A percentile compares a stretch with the other conserved stretches of the same genome.
Evolutionary conservation across 1,284 basidiomycete species (phyloP).

Genomic region (Naganishia sp.): DNA sequence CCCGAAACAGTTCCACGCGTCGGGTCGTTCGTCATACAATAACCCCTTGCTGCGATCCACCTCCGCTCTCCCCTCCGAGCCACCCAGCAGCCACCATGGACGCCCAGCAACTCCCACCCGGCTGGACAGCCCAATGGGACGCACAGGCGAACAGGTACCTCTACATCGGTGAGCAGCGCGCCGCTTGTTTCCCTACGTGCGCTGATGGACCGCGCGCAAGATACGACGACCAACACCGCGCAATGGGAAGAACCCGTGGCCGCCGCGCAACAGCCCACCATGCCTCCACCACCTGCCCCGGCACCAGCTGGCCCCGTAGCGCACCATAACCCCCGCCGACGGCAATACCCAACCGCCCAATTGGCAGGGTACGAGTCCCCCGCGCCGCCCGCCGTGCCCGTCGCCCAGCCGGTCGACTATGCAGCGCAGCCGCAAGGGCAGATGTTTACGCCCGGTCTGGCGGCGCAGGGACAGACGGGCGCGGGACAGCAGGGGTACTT

Average conservation of each 20-base stretch:
- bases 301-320: slow-evolving; percentile 50
- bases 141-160: slow-evolving; percentile 74
- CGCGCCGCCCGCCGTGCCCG: slow-evolving; percentile 25
- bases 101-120: slow-evolving; percentile 68
- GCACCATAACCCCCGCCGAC: slow-evolving; percentile 64
- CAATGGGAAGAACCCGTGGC: slow-evolving; percentile 66
- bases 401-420: slow-evolving; percentile 48
- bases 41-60: too few relatives aligned
- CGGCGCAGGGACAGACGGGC: slow-evolving; percentile 58
- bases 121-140: slow-evolving; percentile 91
- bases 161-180: slow-evolving; percentile 68
- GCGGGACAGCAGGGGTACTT: slow-evolving; percentile 31
- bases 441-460: slow-evolving; percentile 83
- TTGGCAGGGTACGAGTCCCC: slow-evolving; percentile 53
- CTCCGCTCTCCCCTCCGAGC: background rate
- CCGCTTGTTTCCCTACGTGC: background rate
- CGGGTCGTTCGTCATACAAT: too few relatives aligned
- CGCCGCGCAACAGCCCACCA: slow-evolving; percentile 38
- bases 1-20: too few relatives aligned
- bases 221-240: slow-evolving; percentile 56
- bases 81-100: slow-evolving; percentile 11
- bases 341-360: slow-evolving; percentile 87
- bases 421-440: slow-evolving; percentile 51
- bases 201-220: background rate
- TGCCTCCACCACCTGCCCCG: slow-evolving; percentile 36